Conservation (phyloP, 768 basidiomycete genomes). For the Clitopilus passeckerianus region DNA sequence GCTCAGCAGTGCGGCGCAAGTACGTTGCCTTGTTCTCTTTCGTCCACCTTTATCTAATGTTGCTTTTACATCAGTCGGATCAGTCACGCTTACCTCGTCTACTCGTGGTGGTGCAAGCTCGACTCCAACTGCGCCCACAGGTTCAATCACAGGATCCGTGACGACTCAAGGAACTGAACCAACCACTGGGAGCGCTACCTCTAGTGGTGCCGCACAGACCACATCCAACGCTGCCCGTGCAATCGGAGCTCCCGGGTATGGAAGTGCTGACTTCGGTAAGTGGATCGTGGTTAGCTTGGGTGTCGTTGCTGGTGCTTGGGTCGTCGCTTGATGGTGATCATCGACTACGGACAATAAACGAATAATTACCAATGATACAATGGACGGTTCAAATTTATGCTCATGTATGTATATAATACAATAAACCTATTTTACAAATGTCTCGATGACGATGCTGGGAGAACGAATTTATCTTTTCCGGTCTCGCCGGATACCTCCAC, state of each 20-base stretch:
- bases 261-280: background rate
- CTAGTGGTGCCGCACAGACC: background rate
- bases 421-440: too few species aligned
- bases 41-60: background rate
- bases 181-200: background rate
- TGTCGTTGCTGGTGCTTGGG: too few species aligned
- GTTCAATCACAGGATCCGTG: background rate
- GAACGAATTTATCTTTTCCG: too few species aligned
- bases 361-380: too few species aligned
- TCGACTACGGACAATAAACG: too few species aligned
- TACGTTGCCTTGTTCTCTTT: background rate
- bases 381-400: too few species aligned
- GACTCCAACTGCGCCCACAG: background rate
- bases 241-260: background rate
- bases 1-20: background rate
- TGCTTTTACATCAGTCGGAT: background rate
- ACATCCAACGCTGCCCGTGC: background rate
- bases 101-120: background rate
- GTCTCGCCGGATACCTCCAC: too few species aligned
- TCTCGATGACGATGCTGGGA: too few species aligned
- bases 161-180: background rate
- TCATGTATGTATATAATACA: too few species aligned
- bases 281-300: background rate
- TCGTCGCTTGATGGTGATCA: too few species aligned
- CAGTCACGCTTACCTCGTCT: too few species aligned